These are phyloP conservation scores for Triticum aestivum DNA, from an alignment of 176 grass and related monocot genomes.

Conservation along the genomic window DNA sequence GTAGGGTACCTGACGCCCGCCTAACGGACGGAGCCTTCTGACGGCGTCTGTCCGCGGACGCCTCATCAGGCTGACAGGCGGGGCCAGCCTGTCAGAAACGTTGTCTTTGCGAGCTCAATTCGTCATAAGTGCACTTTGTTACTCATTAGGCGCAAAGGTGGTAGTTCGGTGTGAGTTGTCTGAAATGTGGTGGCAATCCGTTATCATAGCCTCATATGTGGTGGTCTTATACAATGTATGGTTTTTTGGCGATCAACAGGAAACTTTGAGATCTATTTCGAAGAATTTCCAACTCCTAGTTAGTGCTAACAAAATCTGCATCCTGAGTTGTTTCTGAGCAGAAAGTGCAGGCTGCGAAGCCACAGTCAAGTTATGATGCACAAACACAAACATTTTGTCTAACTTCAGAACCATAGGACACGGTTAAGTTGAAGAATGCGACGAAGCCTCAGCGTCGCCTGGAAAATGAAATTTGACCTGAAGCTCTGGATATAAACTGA, in stretches of 20 bases:
- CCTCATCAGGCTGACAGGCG: too few species aligned
- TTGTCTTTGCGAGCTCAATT: too few species aligned
- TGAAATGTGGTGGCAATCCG: too few species aligned
- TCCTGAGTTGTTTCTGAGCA: neutral
- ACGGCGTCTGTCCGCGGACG: too few species aligned
- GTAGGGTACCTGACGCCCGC: too few species aligned
- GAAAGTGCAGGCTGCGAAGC: neutral
- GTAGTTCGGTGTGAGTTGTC: too few species aligned
- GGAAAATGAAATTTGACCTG: neutral
- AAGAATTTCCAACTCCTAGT: neutral
- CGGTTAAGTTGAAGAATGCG: neutral
- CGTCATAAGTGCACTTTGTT: too few species aligned
- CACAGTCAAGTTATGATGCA: neutral
- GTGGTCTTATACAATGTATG: too few species aligned
- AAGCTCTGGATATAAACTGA: neutral
- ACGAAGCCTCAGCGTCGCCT: neutral
- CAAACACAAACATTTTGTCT: neutral
- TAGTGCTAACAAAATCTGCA: neutral
- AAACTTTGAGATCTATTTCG: neutral
- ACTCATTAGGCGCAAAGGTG: too few species aligned
- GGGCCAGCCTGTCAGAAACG: too few species aligned
- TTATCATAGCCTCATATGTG: too few species aligned
- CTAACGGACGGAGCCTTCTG: too few species aligned
- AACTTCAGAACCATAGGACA: neutral
- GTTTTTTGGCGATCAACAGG: neutral